These are phyloP conservation scores for Pichia sorboxylosa DNA, from an alignment of 1,139 yeast species.

Conservation along the genomic window DNA sequence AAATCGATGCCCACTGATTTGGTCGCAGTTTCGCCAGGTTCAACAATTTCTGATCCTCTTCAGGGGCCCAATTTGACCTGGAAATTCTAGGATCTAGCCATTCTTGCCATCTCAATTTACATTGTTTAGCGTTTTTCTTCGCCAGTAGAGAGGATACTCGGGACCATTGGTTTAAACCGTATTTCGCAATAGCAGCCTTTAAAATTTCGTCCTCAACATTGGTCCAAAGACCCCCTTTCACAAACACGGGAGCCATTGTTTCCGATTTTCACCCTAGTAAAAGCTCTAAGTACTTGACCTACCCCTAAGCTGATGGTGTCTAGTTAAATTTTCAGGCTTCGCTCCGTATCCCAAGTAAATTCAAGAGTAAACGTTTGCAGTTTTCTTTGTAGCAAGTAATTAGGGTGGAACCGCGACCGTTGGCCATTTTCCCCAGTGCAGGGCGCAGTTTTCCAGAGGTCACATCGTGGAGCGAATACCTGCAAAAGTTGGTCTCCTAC, in stretches of 20 bases:
- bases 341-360: too few relatives aligned
- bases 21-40: conserved; percentile 64
- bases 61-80: conserved; percentile 56
- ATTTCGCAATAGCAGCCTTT: conserved; percentile 83
- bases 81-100: conserved; percentile 68
- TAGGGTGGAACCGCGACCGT: too few relatives aligned
- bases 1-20: conserved; percentile 89
- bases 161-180: conserved; percentile 92
- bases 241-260: conserved; percentile 53
- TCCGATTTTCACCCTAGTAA: too few relatives aligned
- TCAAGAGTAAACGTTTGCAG: too few relatives aligned
- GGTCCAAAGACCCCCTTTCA: conserved; percentile 75
- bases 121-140: conserved; percentile 82
- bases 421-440: too few relatives aligned
- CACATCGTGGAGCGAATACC: too few relatives aligned
- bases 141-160: conserved; percentile 80
- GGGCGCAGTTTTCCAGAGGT: too few relatives aligned
- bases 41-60: conserved; percentile 67
- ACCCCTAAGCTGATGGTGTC: too few relatives aligned
- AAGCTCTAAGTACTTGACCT: too few relatives aligned
- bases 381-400: too few relatives aligned
- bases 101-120: conserved; percentile 88
- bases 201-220: conserved; percentile 83
- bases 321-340: too few relatives aligned
- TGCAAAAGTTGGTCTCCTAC: too few relatives aligned